Base-by-base conservation (phyloP, 257 asterid genomes). In the Penstemon barbatus region DNA sequence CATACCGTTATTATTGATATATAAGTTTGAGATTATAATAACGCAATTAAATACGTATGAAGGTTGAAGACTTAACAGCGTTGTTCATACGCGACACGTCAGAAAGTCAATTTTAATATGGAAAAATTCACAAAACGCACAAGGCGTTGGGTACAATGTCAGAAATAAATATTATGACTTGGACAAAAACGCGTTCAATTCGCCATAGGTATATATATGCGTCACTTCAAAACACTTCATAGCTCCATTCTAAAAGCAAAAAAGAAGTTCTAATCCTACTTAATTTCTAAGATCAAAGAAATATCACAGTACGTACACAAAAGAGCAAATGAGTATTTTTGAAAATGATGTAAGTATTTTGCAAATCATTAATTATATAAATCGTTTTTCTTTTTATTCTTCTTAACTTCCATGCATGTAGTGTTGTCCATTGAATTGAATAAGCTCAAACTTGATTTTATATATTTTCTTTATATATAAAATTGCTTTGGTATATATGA, bases 71-170 rank as follows among this genome's bases (percentile, higher is more conserved):
- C 33, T 25, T 2, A 25, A 60, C 13, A 4, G 53, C 54, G 39
- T 61, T 18, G 19, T 9, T 45, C 19, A 15, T 15, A 62, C 55
- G 67, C 67, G 11, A 62, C 67, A 62, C 67, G 67, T 62, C 67
- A 4, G 39, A 18, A 3, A 37, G 44, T 8, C 18, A 62, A 7
- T 18, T 61, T 25, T 8, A 61, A 41, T 43, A 15, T 4, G 6
- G 33, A 4, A 44, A 62, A 44, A 8, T 18, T 19, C 9, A 7
- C 0, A 18, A 62, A 44, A 25, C 33, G 33, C 33, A 25, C 33
- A 25, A 25, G 33, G 42, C 67, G 33, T 44, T 18, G 4, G 39
- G 51, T 15, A 51, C 70, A 42, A 50, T 39, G n/a, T 11, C 0
- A 12, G 7, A 11, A 3, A 39, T 38, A 5, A 38, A 10, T 60